Evolutionary conservation across 345 rosid genomes (phyloP).

Genomic region (Microcos paniculata): DNA sequence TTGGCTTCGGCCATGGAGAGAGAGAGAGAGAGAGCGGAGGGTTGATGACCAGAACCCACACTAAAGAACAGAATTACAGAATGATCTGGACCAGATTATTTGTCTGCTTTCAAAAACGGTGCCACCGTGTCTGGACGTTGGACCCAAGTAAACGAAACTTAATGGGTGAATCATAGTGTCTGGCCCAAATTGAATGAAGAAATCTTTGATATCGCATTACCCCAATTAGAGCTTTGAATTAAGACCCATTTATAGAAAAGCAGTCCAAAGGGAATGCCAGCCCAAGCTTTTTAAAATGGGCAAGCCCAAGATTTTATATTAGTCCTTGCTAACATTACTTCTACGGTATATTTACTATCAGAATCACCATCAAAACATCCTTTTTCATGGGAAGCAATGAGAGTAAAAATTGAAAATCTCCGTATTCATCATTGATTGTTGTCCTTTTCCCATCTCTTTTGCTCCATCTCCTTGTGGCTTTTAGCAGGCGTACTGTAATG

Average conservation of each 20-base stretch:
- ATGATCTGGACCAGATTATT: neutral
- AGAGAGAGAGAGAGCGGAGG: neutral
- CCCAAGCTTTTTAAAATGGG: neutral
- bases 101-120: neutral
- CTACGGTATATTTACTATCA: no score
- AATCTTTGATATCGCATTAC: neutral
- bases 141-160: no score
- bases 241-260: neutral
- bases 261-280: neutral
- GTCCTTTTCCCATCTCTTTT: no score
- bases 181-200: no score
- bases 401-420: no score
- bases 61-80: neutral
- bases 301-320: neutral
- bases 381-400: no score
- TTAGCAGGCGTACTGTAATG: no score
- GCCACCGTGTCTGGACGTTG: neutral
- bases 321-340: no score
- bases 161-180: no score
- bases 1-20: slow-evolving; percentile 16
- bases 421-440: no score
- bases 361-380: no score
- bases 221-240: neutral
- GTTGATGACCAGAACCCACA: neutral
- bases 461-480: no score